Evolutionary conservation across 78 protist species (phyloP), one percentile per base, ranked within the genome.

Genomic region (Monocercomonoides exilis): DNA sequence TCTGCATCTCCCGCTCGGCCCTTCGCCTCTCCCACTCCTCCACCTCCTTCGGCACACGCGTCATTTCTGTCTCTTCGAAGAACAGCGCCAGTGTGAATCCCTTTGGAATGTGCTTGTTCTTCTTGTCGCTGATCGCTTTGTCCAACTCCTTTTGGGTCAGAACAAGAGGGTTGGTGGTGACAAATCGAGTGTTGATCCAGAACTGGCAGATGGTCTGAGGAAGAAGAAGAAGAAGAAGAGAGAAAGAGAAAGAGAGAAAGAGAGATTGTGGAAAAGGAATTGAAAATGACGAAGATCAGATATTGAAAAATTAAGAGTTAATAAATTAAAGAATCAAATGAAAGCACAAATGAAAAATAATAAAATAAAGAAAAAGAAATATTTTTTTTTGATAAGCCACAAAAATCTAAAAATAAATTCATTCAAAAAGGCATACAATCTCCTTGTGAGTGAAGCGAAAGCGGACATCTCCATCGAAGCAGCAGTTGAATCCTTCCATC

Each of bases 41-140:
- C 21, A 21, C 70, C 21, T 54, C 70, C 70, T 21, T 54, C 70
- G 11, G 70, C 70, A 54, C 70, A 11, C 21, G 70, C 70, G 11
- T 11, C 11, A 21, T 21, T 11, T 11, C 11, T 54, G 70, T 11
- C 70, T 29, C 21, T 11, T 79, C 5, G 82, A 79, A 79, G 82
- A 6, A 79, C 43, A 79, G 4, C 11, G n/a, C 82, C 82, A 79
- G 43, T 41, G 82, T 21, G 82, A 79, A 79, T 33, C 82, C 82
- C 11, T 33, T 29, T 4, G 82, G 82, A 41, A 79, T 33, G 82
- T 21, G 11, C 82, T 79, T 32, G 82, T 79, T 6, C 82, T 79
- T 79, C 82, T 21, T 6, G 82, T 79, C 82, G 11, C 42, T 41
- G 11, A 79, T 21, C 5, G 82, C 82, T 21, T 79, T 79, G 82